Evolutionary conservation across 257 asterid species (phyloP), one percentile per base, ranked within the genome.

Genomic region (Euphrasia confusa): DNA sequence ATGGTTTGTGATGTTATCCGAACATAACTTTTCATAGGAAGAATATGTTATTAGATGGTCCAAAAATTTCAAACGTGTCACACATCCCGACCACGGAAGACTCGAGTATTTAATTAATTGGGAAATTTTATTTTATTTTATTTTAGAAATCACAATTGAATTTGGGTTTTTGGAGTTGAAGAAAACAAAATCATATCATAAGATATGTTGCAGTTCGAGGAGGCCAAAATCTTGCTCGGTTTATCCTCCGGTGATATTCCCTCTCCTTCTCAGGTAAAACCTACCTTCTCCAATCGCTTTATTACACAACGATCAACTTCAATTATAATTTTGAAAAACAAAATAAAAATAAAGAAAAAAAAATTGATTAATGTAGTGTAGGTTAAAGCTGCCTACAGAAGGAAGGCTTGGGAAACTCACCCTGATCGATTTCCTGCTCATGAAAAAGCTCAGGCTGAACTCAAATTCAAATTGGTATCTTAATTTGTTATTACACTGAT

Each of bases 311-410:
- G 33, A 30, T 30, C 5, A 30, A 30, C 33, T 30, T 42, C 13
- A 42, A 7, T 42, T 42, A 10, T 21, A 21, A 1, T 21, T 21
- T 21, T 21, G 24, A 21, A 21, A 21, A n/a, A n/a, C n/a, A n/a
- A 21, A 21, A 21, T 21, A 21, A 21, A 21, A 21, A 21, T 21
- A 21, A 21, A n/a, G 11, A 8, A 47, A 47, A 47, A 45, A 11
- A 13, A 47, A 47, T 47, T 10, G 14, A 47, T 10, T 13, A 40
- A 7, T 40, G 12, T 40, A 40, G 12, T 61, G 13, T 64, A 86
- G 95, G 73, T 87, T n/a, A 87, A 87, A 75, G 77, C 81, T 58
- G 93, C 95, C 7, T 87, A 84, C 78, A 78, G 73, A 75, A 71
- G 58, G 57, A 84, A 78, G 80, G 93, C 69, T 57, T 77, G 80